Conservation (phyloP, 2,329 filamentous ascomycete species). For the Boeremia exigua region DNA sequence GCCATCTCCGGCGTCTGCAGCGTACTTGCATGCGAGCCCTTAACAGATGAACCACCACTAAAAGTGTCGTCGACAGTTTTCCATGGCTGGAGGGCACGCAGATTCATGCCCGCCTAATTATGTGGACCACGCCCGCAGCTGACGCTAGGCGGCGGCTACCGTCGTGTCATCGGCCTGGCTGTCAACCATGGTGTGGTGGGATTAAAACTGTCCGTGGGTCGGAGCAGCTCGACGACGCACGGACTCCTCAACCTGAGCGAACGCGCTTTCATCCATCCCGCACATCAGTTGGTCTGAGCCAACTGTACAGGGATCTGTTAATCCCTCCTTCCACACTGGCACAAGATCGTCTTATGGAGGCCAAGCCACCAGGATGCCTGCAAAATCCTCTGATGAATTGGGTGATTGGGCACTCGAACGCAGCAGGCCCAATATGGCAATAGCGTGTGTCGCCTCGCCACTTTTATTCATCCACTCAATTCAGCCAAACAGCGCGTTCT, state of each 20-base stretch:
- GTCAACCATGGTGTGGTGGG: slow-evolving; percentile 22
- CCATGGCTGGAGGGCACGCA: neutral
- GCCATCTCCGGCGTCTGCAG: slow-evolving; percentile 31
- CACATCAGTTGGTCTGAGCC: slow-evolving; percentile 49
- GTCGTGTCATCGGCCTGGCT: slow-evolving; percentile 21
- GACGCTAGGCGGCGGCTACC: slow-evolving; percentile 37
- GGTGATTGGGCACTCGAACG: slow-evolving; percentile 30
- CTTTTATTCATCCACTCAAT: slow-evolving; percentile 47
- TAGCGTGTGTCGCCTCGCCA: slow-evolving; percentile 46
- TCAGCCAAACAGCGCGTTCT: slow-evolving; percentile 42
- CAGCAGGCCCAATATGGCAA: slow-evolving; percentile 34
- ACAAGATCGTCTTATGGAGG: slow-evolving; percentile 40
- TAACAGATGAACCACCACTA: slow-evolving; percentile 22
- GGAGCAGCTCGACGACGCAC: slow-evolving; percentile 28
- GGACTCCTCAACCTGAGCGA: slow-evolving; percentile 23
- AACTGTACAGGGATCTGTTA: slow-evolving; percentile 30
- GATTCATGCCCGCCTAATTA: slow-evolving; percentile 3
- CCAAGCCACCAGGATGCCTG: slow-evolving; percentile 42
- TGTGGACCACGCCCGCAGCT: slow-evolving; percentile 16
- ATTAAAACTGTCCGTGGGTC: slow-evolving; percentile 22
- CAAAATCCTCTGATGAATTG: slow-evolving; percentile 38
- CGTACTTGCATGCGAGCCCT: slow-evolving; percentile 22
- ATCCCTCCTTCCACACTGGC: slow-evolving; percentile 40
- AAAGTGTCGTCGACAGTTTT: slow-evolving; percentile 4
- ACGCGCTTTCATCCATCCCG: slow-evolving; percentile 44